Conservation (phyloP, 2,329 filamentous ascomycete genomes). For the Venturia asperata region DNA sequence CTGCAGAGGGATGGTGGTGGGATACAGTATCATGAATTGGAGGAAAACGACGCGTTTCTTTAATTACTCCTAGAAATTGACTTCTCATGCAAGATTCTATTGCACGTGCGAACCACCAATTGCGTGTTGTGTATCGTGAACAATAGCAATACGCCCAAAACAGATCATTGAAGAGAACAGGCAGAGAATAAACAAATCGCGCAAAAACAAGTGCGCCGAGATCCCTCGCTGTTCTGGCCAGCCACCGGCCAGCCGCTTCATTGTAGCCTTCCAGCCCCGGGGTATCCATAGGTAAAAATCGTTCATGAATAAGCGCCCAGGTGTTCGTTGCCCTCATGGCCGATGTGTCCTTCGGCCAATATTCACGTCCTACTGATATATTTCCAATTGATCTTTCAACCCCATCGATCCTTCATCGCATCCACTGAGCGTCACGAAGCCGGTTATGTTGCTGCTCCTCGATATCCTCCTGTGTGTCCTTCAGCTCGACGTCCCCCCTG, state of each 20-base stretch:
- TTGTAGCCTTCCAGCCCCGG: not conserved
- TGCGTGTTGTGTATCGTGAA: too few species aligned
- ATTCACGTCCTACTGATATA: too few species aligned
- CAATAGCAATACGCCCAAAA: too few species aligned
- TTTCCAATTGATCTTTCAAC: too few species aligned
- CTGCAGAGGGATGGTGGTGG: too few species aligned
- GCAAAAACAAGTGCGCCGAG: not conserved
- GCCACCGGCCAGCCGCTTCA: not conserved
- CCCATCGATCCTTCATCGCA: not conserved
- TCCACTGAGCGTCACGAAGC: not conserved
- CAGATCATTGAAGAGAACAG: not conserved
- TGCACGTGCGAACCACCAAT: too few species aligned
- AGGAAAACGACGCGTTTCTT: too few species aligned
- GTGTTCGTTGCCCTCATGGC: not conserved
- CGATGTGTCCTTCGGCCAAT: not conserved
- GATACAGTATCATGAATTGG: too few species aligned
- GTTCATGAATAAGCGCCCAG: not conserved
- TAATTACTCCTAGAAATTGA: too few species aligned
- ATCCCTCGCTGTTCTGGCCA: not conserved
- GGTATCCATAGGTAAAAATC: not conserved
- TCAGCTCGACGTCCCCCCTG: not conserved
- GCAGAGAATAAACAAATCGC: not conserved
- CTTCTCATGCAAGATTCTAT: too few species aligned
- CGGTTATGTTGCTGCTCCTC: slow-evolving; percentile 8
- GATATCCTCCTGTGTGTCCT: not conserved